Percentiles rank a stretch among this genome's conserved stretches.
These are phyloP conservation scores for Chytridium lagenaria DNA, from an alignment of 371 early-diverging fungal genomes.

Conservation along the genomic window DNA sequence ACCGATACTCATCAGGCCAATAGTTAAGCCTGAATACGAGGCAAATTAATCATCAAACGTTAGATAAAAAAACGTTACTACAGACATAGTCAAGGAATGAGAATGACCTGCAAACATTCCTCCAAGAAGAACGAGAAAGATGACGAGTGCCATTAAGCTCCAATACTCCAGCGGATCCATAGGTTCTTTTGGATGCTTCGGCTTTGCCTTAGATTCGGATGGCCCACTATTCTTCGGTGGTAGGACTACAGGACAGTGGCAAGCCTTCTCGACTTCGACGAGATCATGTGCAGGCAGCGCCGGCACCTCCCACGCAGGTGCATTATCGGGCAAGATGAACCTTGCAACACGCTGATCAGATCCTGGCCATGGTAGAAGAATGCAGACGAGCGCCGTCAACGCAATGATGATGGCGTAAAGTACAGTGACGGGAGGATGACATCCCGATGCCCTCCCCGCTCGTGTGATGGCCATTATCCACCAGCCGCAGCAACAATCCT, in stretches of 20 bases:
- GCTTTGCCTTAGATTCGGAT: not conserved
- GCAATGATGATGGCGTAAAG: constrained; percentile 10
- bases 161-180: constrained; percentile 39
- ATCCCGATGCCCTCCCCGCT: not conserved
- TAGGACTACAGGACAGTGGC: not conserved
- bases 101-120: constrained; percentile 84
- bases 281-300: no score
- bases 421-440: not conserved
- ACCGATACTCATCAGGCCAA: constrained; percentile 81
- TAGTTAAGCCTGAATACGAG: constrained; percentile 70
- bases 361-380: not conserved
- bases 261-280: not conserved
- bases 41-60: not conserved
- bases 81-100: no score
- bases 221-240: not conserved
- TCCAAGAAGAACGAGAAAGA: constrained; percentile 70
- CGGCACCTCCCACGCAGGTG: not conserved
- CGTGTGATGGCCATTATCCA: no score
- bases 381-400: not conserved
- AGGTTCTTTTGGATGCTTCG: constrained; percentile 25
- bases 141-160: constrained; percentile 42
- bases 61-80: not conserved
- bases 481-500: no score
- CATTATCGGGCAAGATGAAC: not conserved
- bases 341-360: not conserved